These are phyloP conservation scores for Monosporascus sp. DNA, from an alignment of 2,329 filamentous ascomycete species.

Conservation along the genomic window DNA sequence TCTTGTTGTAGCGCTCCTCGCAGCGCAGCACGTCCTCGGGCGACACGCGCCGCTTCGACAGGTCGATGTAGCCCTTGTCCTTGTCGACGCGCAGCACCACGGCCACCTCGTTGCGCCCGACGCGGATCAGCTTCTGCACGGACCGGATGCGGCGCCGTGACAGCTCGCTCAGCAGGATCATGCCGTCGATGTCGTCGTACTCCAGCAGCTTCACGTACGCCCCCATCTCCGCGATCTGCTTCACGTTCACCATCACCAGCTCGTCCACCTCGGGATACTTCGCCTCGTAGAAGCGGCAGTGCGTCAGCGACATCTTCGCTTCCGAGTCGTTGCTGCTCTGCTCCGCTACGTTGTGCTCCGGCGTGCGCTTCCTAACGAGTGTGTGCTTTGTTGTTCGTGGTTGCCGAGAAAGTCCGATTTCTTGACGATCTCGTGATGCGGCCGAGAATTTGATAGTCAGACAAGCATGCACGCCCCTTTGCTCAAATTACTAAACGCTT, in stretches of 20 bases:
- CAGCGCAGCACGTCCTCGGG: slow-evolving; percentile 98
- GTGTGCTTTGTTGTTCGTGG: no score
- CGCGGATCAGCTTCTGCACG: slow-evolving; percentile 98
- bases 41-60: slow-evolving; percentile 96
- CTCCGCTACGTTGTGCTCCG: not conserved
- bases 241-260: slow-evolving; percentile 99
- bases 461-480: no score
- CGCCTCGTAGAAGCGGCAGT: slow-evolving; percentile 96
- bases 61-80: slow-evolving; percentile 98
- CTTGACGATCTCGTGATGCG: no score
- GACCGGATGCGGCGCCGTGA: slow-evolving; percentile 96
- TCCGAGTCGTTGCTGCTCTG: slow-evolving; percentile 35
- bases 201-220: slow-evolving; percentile 99
- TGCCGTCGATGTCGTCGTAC: slow-evolving; percentile 99
- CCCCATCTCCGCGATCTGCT: slow-evolving; percentile 99
- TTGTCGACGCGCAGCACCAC: slow-evolving; percentile 98
- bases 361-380: no score
- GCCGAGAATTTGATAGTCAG: no score
- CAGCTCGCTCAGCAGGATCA: slow-evolving; percentile 97
- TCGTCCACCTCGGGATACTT: slow-evolving; percentile 98
- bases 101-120: slow-evolving; percentile 96
- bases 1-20: slow-evolving; percentile 99
- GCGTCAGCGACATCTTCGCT: slow-evolving; percentile 86
- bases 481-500: no score
- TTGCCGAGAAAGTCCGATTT: no score